A percentile compares a stretch with the other conserved stretches of the same genome.
Evolutionary conservation across 352 stramenopile species (phyloP).

Genomic region (Globisporangium irregulare): DNA sequence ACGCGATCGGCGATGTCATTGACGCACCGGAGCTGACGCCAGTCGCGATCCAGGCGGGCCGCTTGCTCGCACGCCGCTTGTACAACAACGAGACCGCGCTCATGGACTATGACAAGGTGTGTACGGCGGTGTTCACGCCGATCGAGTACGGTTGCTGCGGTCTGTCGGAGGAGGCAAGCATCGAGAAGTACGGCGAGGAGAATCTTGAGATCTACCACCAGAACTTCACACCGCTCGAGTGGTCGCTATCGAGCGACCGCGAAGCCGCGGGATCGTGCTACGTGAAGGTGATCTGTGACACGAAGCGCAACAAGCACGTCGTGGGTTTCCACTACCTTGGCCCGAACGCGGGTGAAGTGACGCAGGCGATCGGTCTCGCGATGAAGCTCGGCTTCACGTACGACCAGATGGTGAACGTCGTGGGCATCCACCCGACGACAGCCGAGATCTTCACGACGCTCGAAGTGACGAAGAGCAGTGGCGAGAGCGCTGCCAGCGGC

Average conservation of each 20-base stretch:
- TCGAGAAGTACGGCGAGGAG: slow-evolving; percentile 84
- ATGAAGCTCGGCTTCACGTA: slow-evolving; percentile 96
- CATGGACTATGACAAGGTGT: slow-evolving; percentile 94
- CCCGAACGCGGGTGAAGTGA: slow-evolving; percentile 96
- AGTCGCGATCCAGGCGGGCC: slow-evolving; percentile 96
- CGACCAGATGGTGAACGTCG: slow-evolving; percentile 89
- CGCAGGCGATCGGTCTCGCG: slow-evolving; percentile 90
- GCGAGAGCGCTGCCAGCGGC: slow-evolving; percentile 86
- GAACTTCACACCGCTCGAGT: slow-evolving; percentile 96
- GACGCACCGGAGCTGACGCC: slow-evolving; percentile 97
- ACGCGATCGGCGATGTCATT: slow-evolving; percentile 97
- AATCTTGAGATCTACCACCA: slow-evolving; percentile 96
- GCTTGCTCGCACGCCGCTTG: slow-evolving; percentile 88
- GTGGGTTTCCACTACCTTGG: slow-evolving; percentile 98
- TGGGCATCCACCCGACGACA: slow-evolving; percentile 97
- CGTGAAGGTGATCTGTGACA: slow-evolving; percentile 95
- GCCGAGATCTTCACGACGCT: slow-evolving; percentile 95
- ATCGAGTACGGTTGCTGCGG: slow-evolving; percentile 97
- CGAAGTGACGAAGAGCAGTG: slow-evolving; percentile 94
- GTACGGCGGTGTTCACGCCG: slow-evolving; percentile 94
- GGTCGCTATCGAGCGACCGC: slow-evolving; percentile 76
- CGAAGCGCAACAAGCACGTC: slow-evolving; percentile 82
- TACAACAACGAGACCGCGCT: slow-evolving; percentile 77
- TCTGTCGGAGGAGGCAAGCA: slow-evolving; percentile 95
- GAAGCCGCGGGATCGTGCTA: slow-evolving; percentile 83